Percentiles rank a stretch among this genome's conserved stretches.
Conservation (phyloP, 805 yeast genomes). For the Metschnikowia amazonensis region DNA sequence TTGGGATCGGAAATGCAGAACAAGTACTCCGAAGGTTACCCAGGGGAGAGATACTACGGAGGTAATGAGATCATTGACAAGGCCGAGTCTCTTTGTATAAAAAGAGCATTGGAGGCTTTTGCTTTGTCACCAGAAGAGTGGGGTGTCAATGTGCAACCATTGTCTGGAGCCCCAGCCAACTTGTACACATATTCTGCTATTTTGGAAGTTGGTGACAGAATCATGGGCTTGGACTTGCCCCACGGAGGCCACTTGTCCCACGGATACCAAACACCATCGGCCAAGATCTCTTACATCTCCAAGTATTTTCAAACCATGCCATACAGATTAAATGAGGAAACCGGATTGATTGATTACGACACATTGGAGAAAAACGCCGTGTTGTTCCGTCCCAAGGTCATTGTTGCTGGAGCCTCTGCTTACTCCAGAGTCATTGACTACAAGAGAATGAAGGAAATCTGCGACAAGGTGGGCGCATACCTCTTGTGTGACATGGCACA, state of each 20-base stretch:
- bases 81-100: conserved; percentile 86
- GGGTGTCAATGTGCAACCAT: conserved; percentile 97
- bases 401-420: conserved; percentile 97
- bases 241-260: conserved; percentile 98
- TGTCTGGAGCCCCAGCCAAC: conserved; percentile 97
- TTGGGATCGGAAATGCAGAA: conserved; percentile 96
- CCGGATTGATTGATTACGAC: conserved; percentile 92
- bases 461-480: conserved; percentile 91
- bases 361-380: conserved; percentile 75
- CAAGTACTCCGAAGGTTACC: conserved; percentile 98
- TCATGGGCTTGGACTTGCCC: conserved; percentile 97
- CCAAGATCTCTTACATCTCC: conserved; percentile 87
- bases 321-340: conserved; percentile 77
- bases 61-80: conserved; percentile 94
- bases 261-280: conserved; percentile 88
- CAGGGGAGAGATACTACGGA: conserved; percentile 97
- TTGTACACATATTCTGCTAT: conserved; percentile 88
- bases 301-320: conserved; percentile 98
- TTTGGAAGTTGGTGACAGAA: conserved; percentile 82
- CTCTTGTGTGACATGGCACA: conserved; percentile 96
- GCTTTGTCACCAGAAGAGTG: conserved; percentile 71
- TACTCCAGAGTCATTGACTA: conserved; percentile 89
- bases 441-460: conserved; percentile 83
- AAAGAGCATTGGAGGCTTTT: conserved; percentile 86
- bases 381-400: conserved; percentile 88